Evolutionary conservation across 108 stramenopile genomes (phyloP).

Genomic region (Seminavis robusta): DNA sequence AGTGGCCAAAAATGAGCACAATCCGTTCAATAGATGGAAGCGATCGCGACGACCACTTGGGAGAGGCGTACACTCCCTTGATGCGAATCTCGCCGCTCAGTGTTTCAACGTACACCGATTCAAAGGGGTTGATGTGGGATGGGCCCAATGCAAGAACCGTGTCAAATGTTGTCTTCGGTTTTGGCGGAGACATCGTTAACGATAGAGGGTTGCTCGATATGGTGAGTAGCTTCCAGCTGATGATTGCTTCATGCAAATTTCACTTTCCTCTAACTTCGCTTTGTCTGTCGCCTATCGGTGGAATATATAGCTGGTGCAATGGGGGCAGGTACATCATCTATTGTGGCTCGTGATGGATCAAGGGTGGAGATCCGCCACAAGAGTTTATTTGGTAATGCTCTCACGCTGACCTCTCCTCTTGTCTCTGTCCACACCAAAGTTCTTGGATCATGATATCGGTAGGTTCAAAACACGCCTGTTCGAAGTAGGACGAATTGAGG

Average conservation of each 20-base stretch:
- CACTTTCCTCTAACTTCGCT: slow-evolving; percentile 12
- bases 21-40: not conserved
- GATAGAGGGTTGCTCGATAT: not conserved
- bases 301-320: too few species aligned
- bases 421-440: too few species aligned
- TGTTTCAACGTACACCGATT: not conserved
- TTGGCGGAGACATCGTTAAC: not conserved
- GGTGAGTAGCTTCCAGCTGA: slow-evolving; percentile 33
- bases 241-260: slow-evolving; percentile 18
- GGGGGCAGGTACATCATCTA: too few species aligned
- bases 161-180: not conserved
- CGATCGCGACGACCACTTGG: not conserved
- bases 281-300: too few species aligned
- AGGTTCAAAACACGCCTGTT: too few species aligned
- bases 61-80: not conserved
- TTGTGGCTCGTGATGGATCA: too few species aligned
- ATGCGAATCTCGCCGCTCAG: not conserved
- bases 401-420: too few species aligned
- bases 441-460: too few species aligned
- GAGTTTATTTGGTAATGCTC: too few species aligned
- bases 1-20: too few species aligned
- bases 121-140: not conserved
- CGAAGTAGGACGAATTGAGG: too few species aligned
- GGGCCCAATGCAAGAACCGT: not conserved
- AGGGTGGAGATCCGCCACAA: too few species aligned